phyloP scores from a whole-genome alignment of 495 filamentous ascomycete species.

The Daldinia concentrica region DNA sequence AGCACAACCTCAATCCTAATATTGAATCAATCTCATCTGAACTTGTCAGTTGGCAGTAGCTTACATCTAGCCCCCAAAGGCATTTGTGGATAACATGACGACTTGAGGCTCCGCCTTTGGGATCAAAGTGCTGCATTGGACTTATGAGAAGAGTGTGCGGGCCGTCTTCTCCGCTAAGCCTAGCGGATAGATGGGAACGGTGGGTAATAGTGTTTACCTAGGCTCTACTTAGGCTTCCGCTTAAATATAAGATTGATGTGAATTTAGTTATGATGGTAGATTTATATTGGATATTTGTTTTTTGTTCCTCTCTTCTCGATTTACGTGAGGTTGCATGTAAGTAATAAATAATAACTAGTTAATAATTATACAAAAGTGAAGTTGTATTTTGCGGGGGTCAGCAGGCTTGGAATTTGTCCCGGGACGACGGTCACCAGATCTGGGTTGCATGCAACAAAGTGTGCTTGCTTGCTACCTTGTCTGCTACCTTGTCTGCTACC shows the following conservation, averaged over 20 bases:
- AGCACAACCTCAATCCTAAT: neutral
- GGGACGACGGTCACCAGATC: constrained; percentile 38
- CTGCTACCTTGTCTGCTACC: too few species aligned
- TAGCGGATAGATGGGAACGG: constrained; percentile 3
- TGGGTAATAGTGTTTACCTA: too few species aligned
- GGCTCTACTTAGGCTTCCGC: too few species aligned
- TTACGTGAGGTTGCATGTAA: neutral
- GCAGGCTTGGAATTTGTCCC: constrained; percentile 31
- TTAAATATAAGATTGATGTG: neutral
- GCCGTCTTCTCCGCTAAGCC: neutral
- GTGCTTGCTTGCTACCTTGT: constrained; percentile 22
- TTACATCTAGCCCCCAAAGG: neutral
- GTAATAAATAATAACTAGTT: neutral
- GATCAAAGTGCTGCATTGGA: neutral
- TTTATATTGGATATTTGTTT: neutral
- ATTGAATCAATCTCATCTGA: neutral
- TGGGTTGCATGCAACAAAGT: constrained; percentile 30
- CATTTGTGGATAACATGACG: neutral
- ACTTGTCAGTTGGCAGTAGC: constrained; percentile 2
- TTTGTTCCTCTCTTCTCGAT: neutral
- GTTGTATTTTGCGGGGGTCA: constrained; percentile 30
- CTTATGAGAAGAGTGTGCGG: neutral
- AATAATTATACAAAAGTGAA: neutral
- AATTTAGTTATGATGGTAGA: neutral
- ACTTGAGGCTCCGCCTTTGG: constrained; percentile 8